Evolutionary conservation across 441 rosid genomes (phyloP), one percentile per base, ranked within the genome.

Genomic region (Pelargonium australe): DNA sequence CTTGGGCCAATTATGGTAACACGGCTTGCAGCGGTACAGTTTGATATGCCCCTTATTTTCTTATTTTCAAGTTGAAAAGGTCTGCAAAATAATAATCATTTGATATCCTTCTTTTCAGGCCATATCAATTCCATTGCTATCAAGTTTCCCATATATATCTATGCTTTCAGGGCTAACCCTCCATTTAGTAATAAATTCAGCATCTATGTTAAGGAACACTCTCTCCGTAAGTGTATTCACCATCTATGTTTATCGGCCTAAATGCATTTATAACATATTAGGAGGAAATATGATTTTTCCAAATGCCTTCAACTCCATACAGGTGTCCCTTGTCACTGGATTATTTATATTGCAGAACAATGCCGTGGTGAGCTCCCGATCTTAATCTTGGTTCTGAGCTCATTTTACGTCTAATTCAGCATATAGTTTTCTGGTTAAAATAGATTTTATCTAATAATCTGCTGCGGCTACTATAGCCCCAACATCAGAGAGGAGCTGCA

Each of bases 401-500:
- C 60, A 53, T 23, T 63, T 64, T 37, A 13, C n/a, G 5, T 14
- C 20, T 51, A 49, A 14, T 49, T 49, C 57, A 49, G 16, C 57
- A 49, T 49, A 49, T 20, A 20, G 57, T 49, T 45, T 14, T 55
- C 40, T 41, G 28, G 37, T 67, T 61, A 45, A 19, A 28, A 31
- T n/a, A 40, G 14, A 13, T 41, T 41, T 72, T 20, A 12, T 23
- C 41, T 7, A 45, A 3, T 31, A 13, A 51, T 51, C 44, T n/a
- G 68, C 40, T 68, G 49, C 31, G 78, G 40, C 45, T 68, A 16
- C 28, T 53, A 28, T 49, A 84, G 87, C 85, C 85, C 43, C 87
- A 80, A 73, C 73, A 74, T 60, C 95, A 85, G 72, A 84, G 92
- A 77, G 92, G 87, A 47, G 85, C 91, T 43, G 92, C 92, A 63